Percentiles rank a stretch among this genome's conserved stretches.
phyloP scores from a whole-genome alignment of 768 basidiomycete species.

The Mycena rebaudengoi region DNA sequence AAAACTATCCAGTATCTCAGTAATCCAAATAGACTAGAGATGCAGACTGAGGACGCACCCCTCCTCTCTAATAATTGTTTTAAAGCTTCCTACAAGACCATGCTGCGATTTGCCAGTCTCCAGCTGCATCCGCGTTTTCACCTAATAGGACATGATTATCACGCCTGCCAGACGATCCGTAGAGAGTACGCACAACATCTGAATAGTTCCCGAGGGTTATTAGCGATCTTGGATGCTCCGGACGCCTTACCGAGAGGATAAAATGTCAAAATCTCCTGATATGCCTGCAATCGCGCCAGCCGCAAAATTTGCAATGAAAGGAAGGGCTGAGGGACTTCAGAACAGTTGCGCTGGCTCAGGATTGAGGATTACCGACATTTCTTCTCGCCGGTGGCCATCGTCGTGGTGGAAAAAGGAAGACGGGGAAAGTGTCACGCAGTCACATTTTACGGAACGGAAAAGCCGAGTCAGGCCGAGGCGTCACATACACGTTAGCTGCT shows the following conservation, averaged over 20 bases:
- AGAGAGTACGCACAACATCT: slow-evolving; percentile 85
- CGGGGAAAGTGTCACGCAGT: neutral
- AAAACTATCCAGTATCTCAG: slow-evolving; percentile 49
- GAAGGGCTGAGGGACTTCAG: slow-evolving; percentile 62
- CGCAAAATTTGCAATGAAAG: slow-evolving; percentile 88
- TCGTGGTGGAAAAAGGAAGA: slow-evolving; percentile 3
- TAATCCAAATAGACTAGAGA: slow-evolving; percentile 20
- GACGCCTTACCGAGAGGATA: slow-evolving; percentile 82
- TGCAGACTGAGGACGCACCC: slow-evolving; percentile 63
- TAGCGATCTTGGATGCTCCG: neutral
- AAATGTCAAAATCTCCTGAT: slow-evolving; percentile 82
- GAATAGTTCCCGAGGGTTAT: slow-evolving; percentile 12
- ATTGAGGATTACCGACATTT: slow-evolving; percentile 39
- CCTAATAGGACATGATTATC: slow-evolving; percentile 53
- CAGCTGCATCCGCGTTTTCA: slow-evolving; percentile 99
- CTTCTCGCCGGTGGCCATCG: slow-evolving; percentile 39
- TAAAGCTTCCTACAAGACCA: slow-evolving; percentile 86
- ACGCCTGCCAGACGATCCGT: neutral
- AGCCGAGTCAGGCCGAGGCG: slow-evolving; percentile 4
- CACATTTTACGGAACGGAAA: neutral
- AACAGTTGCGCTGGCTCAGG: neutral
- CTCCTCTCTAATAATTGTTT: slow-evolving; percentile 86
- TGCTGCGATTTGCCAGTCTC: slow-evolving; percentile 80
- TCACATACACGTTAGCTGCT: slow-evolving; percentile 30
- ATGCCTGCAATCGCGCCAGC: slow-evolving; percentile 97